A percentile compares a stretch with the other conserved stretches of the same genome.
These are phyloP conservation scores for Ganoderma sp. DNA, from an alignment of 1,284 basidiomycete genomes.

Conservation along the genomic window DNA sequence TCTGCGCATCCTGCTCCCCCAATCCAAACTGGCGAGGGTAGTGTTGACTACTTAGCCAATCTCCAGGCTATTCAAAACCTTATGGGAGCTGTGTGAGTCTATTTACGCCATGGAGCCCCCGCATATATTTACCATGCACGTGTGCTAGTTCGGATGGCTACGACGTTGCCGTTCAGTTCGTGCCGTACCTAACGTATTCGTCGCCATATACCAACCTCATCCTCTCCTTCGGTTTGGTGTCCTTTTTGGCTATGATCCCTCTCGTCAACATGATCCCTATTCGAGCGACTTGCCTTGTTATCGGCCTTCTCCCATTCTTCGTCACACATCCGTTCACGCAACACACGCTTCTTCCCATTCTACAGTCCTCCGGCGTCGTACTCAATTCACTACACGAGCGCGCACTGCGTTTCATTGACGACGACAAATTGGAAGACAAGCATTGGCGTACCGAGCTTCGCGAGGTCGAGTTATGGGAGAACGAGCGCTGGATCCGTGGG, in stretches of 20 bases:
- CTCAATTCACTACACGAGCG: constrained; percentile 34
- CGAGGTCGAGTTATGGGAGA: constrained; percentile 79
- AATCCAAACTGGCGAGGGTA: constrained; percentile 55
- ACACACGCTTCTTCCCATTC: constrained; percentile 39
- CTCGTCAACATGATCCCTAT: constrained; percentile 58
- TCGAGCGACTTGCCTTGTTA: constrained; percentile 59
- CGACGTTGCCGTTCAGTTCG: constrained; percentile 40
- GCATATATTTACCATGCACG: constrained; percentile 3
- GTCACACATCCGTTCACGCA: constrained; percentile 57
- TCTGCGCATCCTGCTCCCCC: constrained; percentile 45
- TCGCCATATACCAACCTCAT: constrained; percentile 61
- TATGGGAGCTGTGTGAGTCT: constrained; percentile 74
- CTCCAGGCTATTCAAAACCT: constrained; percentile 82
- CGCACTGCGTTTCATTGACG: constrained; percentile 57
- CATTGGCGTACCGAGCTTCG: constrained; percentile 67
- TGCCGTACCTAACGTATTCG: constrained; percentile 54
- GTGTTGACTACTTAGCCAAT: constrained; percentile 77
- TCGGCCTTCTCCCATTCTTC: constrained; percentile 59
- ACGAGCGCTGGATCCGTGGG: constrained; percentile 60
- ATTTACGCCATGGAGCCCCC: not conserved
- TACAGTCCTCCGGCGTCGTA: constrained; percentile 35
- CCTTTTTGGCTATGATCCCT: constrained; percentile 55
- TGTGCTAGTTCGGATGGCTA: constrained; percentile 52
- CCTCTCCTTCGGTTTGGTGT: constrained; percentile 52
- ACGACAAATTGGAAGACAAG: constrained; percentile 66